Percentiles rank a stretch among this genome's conserved stretches.
phyloP scores from a whole-genome alignment of 2,329 filamentous ascomycete genomes.

The Aspergillus fumigatiaffinis region DNA sequence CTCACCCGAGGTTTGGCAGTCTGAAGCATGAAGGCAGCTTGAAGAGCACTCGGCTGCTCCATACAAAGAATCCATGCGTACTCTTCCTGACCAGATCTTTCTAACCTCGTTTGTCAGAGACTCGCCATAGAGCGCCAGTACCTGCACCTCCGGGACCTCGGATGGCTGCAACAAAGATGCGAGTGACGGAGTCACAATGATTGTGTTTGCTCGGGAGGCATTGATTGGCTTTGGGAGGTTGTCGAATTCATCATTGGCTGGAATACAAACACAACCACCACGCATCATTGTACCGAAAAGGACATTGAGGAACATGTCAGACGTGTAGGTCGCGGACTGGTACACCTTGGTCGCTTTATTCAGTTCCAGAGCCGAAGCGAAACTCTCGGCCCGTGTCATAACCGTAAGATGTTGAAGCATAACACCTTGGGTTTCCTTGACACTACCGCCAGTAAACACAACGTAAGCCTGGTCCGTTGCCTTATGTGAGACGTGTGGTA shows the following conservation, averaged over 20 bases:
- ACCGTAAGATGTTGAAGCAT: constrained; percentile 35
- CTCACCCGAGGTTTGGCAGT: neutral
- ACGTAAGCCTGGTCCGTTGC: constrained; percentile 28
- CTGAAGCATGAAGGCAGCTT: constrained; percentile 16
- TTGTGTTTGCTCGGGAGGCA: constrained; percentile 28
- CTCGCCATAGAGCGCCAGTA: constrained; percentile 22
- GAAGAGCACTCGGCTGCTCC: constrained; percentile 25
- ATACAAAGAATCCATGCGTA: constrained; percentile 20
- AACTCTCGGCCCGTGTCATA: constrained; percentile 26
- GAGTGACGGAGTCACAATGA: constrained; percentile 33
- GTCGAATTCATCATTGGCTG: constrained; percentile 43
- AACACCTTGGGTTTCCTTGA: constrained; percentile 29
- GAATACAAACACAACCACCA: constrained; percentile 48
- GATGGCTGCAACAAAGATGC: constrained; percentile 20
- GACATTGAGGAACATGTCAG: constrained; percentile 44
- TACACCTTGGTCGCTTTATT: constrained; percentile 25
- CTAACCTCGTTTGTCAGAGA: neutral
- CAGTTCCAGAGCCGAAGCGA: constrained; percentile 23
- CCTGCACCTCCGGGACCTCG: constrained; percentile 25
- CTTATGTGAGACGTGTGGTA: constrained; percentile 1
- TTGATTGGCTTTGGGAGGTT: constrained; percentile 54
- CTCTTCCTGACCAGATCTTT: constrained; percentile 8
- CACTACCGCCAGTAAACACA: constrained; percentile 33
- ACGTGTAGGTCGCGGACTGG: constrained; percentile 45
- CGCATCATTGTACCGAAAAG: constrained; percentile 34